A percentile compares a stretch with the other conserved stretches of the same genome.
Conservation (phyloP, 345 rosid species). For the Turnera subulata region DNA sequence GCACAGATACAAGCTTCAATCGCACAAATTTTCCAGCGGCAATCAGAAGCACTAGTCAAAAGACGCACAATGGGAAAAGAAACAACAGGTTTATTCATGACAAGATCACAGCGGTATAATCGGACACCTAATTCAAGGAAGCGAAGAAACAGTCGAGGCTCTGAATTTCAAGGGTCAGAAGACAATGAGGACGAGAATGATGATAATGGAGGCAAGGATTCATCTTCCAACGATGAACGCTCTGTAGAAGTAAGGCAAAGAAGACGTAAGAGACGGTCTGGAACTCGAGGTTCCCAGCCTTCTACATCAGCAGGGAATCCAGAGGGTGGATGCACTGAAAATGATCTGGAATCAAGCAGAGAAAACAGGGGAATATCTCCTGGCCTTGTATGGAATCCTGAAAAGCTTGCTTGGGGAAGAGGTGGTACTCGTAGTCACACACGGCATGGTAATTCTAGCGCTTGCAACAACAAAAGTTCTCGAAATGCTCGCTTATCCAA, state of each 20-base stretch:
- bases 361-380: conserved; percentile 68
- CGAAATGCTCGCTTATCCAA: conserved; percentile 60
- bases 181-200: conserved; percentile 70
- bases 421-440: conserved; percentile 87
- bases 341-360: conserved; percentile 50
- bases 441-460: conserved; percentile 61
- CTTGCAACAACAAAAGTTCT: conserved; percentile 46
- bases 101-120: conserved; percentile 52
- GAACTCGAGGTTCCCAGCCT: conserved; percentile 44
- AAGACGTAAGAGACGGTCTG: conserved; percentile 45
- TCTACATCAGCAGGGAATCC: conserved; percentile 54
- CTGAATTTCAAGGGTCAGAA: conserved; percentile 60
- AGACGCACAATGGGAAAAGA: conserved; percentile 61
- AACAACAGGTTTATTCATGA: conserved; percentile 24
- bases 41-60: conserved; percentile 72
- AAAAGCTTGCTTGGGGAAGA: conserved; percentile 87
- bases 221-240: conserved; percentile 76
- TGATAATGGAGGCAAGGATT: conserved; percentile 53
- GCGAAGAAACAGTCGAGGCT: conserved; percentile 48
- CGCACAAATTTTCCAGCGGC: conserved; percentile 73
- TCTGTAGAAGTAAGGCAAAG: conserved; percentile 42
- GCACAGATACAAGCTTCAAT: conserved; percentile 89
- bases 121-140: conserved; percentile 47
- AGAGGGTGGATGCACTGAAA: conserved; percentile 45
- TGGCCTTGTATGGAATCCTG: conserved; percentile 65